Percentiles rank a stretch among this genome's conserved stretches.
These are phyloP conservation scores for Eimeria tenella DNA, from an alignment of 169 alveolate genomes.

Conservation along the genomic window DNA sequence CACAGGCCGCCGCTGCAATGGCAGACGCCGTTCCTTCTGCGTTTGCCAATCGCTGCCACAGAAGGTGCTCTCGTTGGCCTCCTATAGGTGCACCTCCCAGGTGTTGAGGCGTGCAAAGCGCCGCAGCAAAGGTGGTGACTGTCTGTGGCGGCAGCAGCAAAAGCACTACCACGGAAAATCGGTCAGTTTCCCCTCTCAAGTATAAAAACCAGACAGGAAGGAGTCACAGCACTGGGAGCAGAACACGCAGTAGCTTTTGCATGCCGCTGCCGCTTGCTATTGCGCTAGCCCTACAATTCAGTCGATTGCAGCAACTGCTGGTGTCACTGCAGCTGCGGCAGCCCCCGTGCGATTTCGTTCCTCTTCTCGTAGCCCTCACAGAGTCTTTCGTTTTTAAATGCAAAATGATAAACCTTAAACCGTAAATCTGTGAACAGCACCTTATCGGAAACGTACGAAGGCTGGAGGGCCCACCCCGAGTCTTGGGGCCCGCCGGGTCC, in stretches of 20 bases:
- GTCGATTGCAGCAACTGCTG: slow-evolving; percentile 65
- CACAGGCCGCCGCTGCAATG: no score
- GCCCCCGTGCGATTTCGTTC: slow-evolving; percentile 36
- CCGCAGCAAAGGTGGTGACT: no score
- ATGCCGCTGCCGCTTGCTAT: slow-evolving; percentile 47
- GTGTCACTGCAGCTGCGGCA: slow-evolving; percentile 13
- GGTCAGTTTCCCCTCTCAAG: no score
- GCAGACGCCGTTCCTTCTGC: no score
- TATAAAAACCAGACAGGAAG: no score
- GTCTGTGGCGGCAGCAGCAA: no score
- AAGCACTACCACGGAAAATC: no score
- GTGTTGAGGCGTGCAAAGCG: no score
- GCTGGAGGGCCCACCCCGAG: slow-evolving; percentile 16
- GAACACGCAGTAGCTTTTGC: slow-evolving; percentile 25
- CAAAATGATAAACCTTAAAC: background rate
- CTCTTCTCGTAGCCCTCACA: background rate
- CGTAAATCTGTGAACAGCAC: background rate
- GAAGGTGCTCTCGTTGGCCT: no score
- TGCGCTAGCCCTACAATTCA: background rate
- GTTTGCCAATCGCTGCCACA: no score
- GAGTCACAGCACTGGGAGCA: slow-evolving; percentile 37
- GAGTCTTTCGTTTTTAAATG: background rate
- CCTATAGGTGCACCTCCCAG: no score
- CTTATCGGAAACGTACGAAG: background rate
- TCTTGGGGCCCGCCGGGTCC: slow-evolving; percentile 22